Evolutionary conservation across 106 monocot genomes (phyloP), one percentile per base, ranked within the genome.

Genomic region (Xerophyta viscosa): DNA sequence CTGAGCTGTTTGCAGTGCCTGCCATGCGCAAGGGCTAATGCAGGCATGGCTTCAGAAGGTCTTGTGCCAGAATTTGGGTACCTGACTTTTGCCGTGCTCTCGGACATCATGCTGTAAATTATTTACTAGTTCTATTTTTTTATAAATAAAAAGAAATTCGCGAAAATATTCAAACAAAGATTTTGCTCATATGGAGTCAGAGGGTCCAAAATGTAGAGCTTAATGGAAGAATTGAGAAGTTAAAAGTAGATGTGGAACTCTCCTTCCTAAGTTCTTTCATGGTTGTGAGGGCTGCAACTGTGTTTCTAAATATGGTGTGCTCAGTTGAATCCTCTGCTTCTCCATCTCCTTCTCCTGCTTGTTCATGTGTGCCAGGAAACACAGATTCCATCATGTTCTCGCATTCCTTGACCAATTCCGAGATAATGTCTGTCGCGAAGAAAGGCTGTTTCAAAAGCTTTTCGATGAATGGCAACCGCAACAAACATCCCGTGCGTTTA

Each of bases 391-490:
- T 88, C 3, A 66, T 81, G 43, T 14, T 58, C 80, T 93, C 93
- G 60, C 87, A 88, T 17, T 88, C 77, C 50, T 72, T 88, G 13
- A 84, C 74, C 24, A 93, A 74, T 50, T 60, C 60, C 6, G 93
- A 88, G 13, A 93, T 61, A 41, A 93, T 54, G 46, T 93, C 93
- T 0, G 88, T 93, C 3, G 76, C 71, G 77, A 88, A 93, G 80
- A 93, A 93, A 2, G 93, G 93, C 64, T 93, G 83, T 23, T 63
- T 57, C 52, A 93, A 58, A 3, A 93, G 72, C 57, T 83, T 88
- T 43, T 83, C 74, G 27, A 93, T 88, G 84, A 84, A 84, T 7
- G 80, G 88, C 27, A 80, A 23, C 23, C 93, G 56, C 55, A 88
- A 68, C 12, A 84, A 61, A 0, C 45, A 31, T 8, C 93, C 93